These are phyloP conservation scores for Solanum arcanum DNA, from an alignment of 257 asterid genomes.

Conservation along the genomic window DNA sequence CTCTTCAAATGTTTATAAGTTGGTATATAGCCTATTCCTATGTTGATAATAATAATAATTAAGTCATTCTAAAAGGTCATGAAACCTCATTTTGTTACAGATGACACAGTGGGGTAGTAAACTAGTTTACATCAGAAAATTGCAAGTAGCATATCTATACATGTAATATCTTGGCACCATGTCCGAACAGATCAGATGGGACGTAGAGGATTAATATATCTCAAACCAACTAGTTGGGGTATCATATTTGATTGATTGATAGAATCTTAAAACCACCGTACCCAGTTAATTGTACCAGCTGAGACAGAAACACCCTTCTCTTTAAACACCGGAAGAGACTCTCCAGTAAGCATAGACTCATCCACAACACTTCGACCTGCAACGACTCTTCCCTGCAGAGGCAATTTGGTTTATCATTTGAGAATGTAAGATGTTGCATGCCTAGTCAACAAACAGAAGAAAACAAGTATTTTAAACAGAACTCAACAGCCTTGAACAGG, in stretches of 20 bases:
- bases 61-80: neutral
- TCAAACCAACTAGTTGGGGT: neutral
- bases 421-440: constrained; percentile 9
- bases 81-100: neutral
- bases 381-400: constrained; percentile 67
- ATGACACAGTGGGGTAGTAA: neutral
- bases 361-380: constrained; percentile 99
- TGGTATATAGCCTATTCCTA: neutral
- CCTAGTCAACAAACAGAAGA: neutral
- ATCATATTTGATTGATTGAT: neutral
- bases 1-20: neutral
- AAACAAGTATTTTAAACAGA: constrained; percentile 2
- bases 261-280: constrained; percentile 23
- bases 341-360: constrained; percentile 99
- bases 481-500: neutral
- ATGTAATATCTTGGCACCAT: neutral
- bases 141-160: neutral
- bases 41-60: neutral
- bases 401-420: constrained; percentile 9
- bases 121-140: neutral
- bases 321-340: constrained; percentile 94
- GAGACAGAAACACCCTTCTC: constrained; percentile 74
- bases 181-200: neutral
- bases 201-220: neutral
- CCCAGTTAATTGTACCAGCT: constrained; percentile 97